Evolutionary conservation across 768 basidiomycete genomes (phyloP).

Genomic region (Macrolepiota fuliginosa): DNA sequence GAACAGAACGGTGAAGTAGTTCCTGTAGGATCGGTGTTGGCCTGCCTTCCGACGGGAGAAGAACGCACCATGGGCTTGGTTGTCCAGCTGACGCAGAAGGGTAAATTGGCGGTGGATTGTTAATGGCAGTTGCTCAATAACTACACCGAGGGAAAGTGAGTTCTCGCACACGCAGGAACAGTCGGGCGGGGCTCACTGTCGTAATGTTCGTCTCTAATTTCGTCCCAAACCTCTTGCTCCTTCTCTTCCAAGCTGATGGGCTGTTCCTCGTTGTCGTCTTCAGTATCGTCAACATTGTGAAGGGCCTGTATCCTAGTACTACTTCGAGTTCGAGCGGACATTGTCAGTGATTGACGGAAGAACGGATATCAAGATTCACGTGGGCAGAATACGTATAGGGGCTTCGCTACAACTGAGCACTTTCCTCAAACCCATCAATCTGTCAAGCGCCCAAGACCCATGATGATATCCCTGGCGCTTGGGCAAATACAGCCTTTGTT

Average conservation of each 20-base stretch:
- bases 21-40: background rate
- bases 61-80: constrained; percentile 53
- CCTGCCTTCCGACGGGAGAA: background rate
- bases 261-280: constrained; percentile 12
- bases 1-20: background rate
- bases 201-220: constrained; percentile 75
- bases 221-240: constrained; percentile 69
- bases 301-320: constrained; percentile 36
- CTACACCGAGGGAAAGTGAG: constrained; percentile 31
- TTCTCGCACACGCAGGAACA: background rate
- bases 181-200: constrained; percentile 52
- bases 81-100: constrained; percentile 71
- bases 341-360: constrained; percentile 14
- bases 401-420: background rate
- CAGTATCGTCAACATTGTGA: constrained; percentile 25
- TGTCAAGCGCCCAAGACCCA: background rate
- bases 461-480: background rate
- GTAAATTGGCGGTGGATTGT: constrained; percentile 69
- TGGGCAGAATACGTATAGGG: background rate
- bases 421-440: background rate
- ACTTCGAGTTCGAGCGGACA: constrained; percentile 46
- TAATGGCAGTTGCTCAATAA: constrained; percentile 75
- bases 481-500: background rate
- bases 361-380: background rate
- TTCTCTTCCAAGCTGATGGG: constrained; percentile 32